Conservation (phyloP, 2,329 filamentous ascomycete species). For the Talaromyces sp. region DNA sequence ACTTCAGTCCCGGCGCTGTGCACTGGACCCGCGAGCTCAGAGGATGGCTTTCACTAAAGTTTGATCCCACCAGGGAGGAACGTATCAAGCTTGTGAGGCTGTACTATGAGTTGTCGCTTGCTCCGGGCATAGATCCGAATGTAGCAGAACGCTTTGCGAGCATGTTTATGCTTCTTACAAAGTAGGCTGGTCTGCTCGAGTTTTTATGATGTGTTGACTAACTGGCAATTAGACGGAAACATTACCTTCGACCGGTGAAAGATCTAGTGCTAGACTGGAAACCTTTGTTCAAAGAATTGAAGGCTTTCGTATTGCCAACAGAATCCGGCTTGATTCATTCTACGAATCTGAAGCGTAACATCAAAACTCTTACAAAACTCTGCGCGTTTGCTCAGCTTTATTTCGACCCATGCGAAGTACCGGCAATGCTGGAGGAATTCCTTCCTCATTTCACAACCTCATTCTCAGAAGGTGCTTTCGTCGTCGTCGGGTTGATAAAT, state of each 20-base stretch:
- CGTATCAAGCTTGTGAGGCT: constrained; percentile 79
- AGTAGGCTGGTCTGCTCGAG: constrained; percentile 48
- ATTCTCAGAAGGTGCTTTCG: constrained; percentile 84
- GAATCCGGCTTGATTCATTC: constrained; percentile 65
- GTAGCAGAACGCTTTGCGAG: constrained; percentile 87
- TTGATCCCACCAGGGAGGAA: constrained; percentile 83
- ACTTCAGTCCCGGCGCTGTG: constrained; percentile 86
- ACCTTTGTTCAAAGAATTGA: constrained; percentile 87
- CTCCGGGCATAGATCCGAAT: constrained; percentile 77
- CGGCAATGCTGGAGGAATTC: constrained; percentile 73
- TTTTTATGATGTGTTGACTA: background rate
- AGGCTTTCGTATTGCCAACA: constrained; percentile 78
- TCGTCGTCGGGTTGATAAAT: constrained; percentile 84
- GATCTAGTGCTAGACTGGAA: constrained; percentile 92
- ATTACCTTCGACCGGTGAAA: constrained; percentile 85
- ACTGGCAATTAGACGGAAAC: constrained; percentile 66
- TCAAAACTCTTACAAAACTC: constrained; percentile 75
- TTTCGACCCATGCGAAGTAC: constrained; percentile 82
- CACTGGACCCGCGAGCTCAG: constrained; percentile 97
- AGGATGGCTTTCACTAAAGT: constrained; percentile 94
- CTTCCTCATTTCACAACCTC: constrained; percentile 88
- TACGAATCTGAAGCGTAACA: constrained; percentile 59
- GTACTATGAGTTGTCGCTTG: constrained; percentile 89
- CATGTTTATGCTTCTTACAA: constrained; percentile 95
- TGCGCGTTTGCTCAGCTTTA: constrained; percentile 87